Percentiles rank a stretch among this genome's conserved stretches.
These are phyloP conservation scores for Detonula confervacea DNA, from an alignment of 352 stramenopile genomes.

Conservation along the genomic window DNA sequence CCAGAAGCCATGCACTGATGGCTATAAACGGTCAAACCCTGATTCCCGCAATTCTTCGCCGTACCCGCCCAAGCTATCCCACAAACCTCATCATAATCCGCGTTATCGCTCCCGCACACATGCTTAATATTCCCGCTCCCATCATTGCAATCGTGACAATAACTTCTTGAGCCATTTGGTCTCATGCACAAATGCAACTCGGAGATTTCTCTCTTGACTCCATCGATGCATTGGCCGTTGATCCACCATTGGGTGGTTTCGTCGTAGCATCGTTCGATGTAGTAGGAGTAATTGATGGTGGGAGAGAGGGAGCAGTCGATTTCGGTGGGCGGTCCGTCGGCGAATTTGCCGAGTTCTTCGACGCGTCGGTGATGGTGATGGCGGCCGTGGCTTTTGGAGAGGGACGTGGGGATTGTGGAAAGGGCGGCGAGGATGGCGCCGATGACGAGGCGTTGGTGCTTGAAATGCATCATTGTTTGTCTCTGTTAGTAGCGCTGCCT, in stretches of 20 bases:
- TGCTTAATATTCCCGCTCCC: not conserved
- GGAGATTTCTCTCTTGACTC: not conserved
- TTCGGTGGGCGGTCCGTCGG: not conserved
- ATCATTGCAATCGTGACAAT: conserved; percentile 1
- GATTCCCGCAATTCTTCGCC: not conserved
- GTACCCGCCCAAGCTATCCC: not conserved
- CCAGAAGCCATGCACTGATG: not conserved
- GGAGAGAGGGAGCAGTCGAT: not conserved
- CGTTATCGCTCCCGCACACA: not conserved
- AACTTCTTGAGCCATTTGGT: not conserved
- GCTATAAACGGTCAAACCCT: not conserved
- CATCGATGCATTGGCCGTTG: not conserved
- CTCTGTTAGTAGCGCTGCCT: too few relatives aligned
- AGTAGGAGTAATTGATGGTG: not conserved
- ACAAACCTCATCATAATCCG: not conserved
- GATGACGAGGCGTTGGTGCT: not conserved
- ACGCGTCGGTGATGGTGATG: not conserved
- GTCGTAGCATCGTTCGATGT: not conserved
- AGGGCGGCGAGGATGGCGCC: not conserved
- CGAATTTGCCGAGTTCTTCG: not conserved
- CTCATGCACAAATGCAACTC: not conserved
- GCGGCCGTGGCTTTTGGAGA: too few relatives aligned
- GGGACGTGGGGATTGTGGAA: not conserved
- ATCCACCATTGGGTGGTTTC: not conserved
- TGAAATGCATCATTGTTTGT: not conserved